Evolutionary conservation across 345 rosid genomes (phyloP).

Genomic region (Boechera retrofracta): DNA sequence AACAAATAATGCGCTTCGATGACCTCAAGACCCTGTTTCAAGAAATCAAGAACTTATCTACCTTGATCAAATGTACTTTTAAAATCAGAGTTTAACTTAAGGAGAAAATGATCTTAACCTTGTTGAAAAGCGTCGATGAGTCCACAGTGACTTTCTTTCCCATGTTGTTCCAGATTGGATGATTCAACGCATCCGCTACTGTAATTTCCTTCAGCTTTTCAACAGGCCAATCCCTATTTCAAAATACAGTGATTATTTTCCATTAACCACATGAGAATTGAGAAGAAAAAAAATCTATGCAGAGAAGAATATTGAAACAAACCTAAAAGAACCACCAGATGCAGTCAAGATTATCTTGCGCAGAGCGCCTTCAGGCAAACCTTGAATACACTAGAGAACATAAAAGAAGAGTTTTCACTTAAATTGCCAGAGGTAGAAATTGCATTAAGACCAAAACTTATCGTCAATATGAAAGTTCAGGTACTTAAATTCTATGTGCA

Average conservation of each 20-base stretch:
- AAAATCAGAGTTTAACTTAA: background rate
- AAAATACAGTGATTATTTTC: background rate
- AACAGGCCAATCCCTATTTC: constrained; percentile 82
- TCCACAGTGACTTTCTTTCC: constrained; percentile 97
- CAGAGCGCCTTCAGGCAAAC: constrained; percentile 87
- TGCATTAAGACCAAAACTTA: constrained; percentile 1
- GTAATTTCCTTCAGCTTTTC: constrained; percentile 90
- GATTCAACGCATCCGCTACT: constrained; percentile 96
- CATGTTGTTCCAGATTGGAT: constrained; percentile 89
- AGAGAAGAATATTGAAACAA: constrained; percentile 28
- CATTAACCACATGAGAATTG: background rate
- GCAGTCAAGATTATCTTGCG: constrained; percentile 89
- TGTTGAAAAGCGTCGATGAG: constrained; percentile 96
- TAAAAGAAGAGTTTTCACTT: constrained; percentile 1
- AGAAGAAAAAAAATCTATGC: background rate
- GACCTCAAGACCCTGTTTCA: constrained; percentile 88
- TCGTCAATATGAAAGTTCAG: background rate
- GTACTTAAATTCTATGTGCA: background rate
- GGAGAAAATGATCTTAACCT: constrained; percentile 53
- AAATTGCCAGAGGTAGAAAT: background rate
- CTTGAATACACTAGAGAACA: constrained; percentile 80
- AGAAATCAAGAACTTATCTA: background rate
- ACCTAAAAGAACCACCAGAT: constrained; percentile 99
- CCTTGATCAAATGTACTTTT: background rate
- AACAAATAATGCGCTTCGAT: constrained; percentile 97